phyloP scores from a whole-genome alignment of 129 eudicot species.

The Saposhnikovia divaricata region DNA sequence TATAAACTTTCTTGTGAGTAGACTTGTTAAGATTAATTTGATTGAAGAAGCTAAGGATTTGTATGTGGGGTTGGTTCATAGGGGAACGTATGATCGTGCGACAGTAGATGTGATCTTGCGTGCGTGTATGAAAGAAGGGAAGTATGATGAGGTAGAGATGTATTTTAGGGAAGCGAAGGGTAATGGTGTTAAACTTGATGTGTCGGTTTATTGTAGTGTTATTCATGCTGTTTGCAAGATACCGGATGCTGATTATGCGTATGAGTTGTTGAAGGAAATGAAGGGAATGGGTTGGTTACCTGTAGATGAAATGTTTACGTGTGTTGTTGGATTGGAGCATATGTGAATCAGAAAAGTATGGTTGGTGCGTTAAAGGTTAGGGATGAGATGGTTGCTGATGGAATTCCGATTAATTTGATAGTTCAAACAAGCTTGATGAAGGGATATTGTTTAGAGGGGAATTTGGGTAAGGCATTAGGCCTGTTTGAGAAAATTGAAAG shows the following conservation, averaged over 20 bases:
- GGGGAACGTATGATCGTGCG: slow-evolving; percentile 36
- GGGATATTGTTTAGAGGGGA: slow-evolving; percentile 61
- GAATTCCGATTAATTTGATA: slow-evolving; percentile 47
- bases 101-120: slow-evolving; percentile 46
- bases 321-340: slow-evolving; percentile 45
- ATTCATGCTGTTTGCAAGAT: slow-evolving; percentile 52
- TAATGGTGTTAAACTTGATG: slow-evolving; percentile 43
- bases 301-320: slow-evolving; percentile 47
- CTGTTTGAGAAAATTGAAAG: slow-evolving; percentile 47
- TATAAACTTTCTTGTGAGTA: slow-evolving; percentile 41
- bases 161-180: slow-evolving; percentile 52
- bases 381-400: slow-evolving; percentile 64
- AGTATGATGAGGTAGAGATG: slow-evolving; percentile 42
- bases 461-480: slow-evolving; percentile 48
- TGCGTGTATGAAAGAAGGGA: slow-evolving; percentile 46
- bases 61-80: slow-evolving; percentile 29
- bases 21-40: slow-evolving; percentile 45
- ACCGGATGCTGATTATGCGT: slow-evolving; percentile 31
- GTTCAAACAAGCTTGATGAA: slow-evolving; percentile 80
- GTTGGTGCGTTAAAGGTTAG: slow-evolving; percentile 48
- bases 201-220: slow-evolving; percentile 42
- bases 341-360: slow-evolving; percentile 54
- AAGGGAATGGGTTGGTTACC: slow-evolving; percentile 69
- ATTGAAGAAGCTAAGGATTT: slow-evolving; percentile 30
- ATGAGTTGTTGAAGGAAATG: slow-evolving; percentile 58